Conservation (phyloP, 2,329 filamentous ascomycete genomes). For the Fusarium verticillioides region DNA sequence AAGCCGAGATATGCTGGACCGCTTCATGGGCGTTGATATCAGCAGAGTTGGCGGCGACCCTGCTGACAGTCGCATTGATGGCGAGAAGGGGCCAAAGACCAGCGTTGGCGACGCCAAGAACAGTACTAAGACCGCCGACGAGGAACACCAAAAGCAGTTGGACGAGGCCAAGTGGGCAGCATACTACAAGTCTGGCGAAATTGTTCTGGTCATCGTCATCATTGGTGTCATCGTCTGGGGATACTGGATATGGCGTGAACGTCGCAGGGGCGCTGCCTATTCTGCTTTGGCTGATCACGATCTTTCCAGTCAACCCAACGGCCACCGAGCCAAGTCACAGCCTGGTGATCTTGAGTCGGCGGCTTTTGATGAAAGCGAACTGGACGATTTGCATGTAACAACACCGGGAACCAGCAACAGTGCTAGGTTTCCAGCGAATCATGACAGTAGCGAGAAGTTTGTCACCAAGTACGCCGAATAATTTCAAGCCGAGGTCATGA, state of each 20-base stretch:
- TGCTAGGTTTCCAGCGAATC: slow-evolving; percentile 67
- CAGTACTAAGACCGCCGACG: slow-evolving; percentile 65
- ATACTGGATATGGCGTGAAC: slow-evolving; percentile 74
- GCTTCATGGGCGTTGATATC: slow-evolving; percentile 94
- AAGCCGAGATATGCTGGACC: slow-evolving; percentile 94
- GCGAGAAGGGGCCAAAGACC: slow-evolving; percentile 82
- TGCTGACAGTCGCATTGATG: slow-evolving; percentile 83
- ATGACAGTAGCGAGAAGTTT: slow-evolving; percentile 56
- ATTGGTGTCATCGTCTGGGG: slow-evolving; percentile 80
- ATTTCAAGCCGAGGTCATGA: not conserved
- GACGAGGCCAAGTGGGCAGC: slow-evolving; percentile 88
- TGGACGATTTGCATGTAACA: slow-evolving; percentile 68
- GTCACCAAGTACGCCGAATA: slow-evolving; percentile 34
- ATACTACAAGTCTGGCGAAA: slow-evolving; percentile 87
- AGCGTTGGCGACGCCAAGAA: slow-evolving; percentile 77
- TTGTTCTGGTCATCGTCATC: slow-evolving; percentile 83
- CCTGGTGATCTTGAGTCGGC: slow-evolving; percentile 69
- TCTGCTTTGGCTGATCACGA: slow-evolving; percentile 58
- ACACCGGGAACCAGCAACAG: slow-evolving; percentile 57
- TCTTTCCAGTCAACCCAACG: slow-evolving; percentile 54
- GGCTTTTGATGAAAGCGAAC: slow-evolving; percentile 73
- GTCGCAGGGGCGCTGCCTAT: slow-evolving; percentile 67
- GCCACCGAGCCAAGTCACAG: slow-evolving; percentile 59
- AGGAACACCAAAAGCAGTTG: slow-evolving; percentile 71
- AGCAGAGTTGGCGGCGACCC: slow-evolving; percentile 84